These are phyloP conservation scores for Salix purpurea DNA, from an alignment of 345 rosid species.

Conservation along the genomic window DNA sequence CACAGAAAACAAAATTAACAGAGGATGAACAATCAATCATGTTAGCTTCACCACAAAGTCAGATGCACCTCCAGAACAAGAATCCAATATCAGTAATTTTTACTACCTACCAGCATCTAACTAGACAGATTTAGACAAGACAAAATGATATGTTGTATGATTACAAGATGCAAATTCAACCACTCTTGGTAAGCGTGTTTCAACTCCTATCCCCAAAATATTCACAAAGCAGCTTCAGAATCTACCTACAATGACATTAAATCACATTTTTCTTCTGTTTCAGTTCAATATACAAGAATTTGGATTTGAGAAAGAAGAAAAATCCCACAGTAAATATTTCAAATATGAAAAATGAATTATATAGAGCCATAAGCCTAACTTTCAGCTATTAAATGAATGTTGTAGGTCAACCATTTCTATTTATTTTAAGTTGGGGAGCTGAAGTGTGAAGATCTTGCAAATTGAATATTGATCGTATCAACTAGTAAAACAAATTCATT, in stretches of 20 bases:
- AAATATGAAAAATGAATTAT: background rate
- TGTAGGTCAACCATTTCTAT: background rate
- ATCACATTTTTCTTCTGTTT: background rate
- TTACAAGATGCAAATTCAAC: background rate
- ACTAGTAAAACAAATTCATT: background rate
- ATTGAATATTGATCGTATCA: background rate
- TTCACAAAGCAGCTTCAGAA: background rate
- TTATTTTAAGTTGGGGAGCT: background rate
- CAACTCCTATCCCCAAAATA: background rate
- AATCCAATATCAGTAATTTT: background rate
- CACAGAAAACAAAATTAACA: constrained; percentile 14
- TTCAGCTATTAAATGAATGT: background rate
- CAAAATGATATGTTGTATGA: background rate
- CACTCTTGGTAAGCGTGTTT: background rate
- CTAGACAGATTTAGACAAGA: background rate
- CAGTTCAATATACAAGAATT: background rate
- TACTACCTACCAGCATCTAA: background rate
- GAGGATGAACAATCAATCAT: background rate
- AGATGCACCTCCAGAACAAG: background rate
- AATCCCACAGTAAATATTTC: background rate
- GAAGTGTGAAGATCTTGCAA: background rate
- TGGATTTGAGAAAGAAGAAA: background rate
- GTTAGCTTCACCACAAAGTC: background rate
- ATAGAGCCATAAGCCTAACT: background rate
- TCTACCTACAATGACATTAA: background rate